phyloP scores from a whole-genome alignment of 2,329 filamentous ascomycete species.

The Trichoderma sp. region DNA sequence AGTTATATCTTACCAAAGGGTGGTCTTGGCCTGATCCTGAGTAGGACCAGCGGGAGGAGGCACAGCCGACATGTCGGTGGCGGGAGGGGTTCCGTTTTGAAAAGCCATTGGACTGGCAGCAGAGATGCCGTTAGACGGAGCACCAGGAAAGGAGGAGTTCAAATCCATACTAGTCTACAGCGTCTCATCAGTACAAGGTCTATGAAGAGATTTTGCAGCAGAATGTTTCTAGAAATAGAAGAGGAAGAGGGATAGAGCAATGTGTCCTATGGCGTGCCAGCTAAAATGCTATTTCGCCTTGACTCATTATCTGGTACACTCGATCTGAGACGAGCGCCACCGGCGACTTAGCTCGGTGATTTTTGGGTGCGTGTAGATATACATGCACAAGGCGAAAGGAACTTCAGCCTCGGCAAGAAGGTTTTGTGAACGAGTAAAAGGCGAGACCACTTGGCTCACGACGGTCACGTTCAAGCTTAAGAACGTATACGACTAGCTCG shows the following conservation, averaged over 20 bases:
- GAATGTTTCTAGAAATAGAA: neutral
- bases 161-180: conserved; percentile 36
- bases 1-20: conserved; percentile 51
- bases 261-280: neutral
- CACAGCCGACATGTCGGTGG: conserved; percentile 40
- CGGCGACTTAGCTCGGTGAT: neutral
- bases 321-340: neutral
- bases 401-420: neutral
- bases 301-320: neutral
- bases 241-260: neutral
- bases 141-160: conserved; percentile 35
- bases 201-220: neutral
- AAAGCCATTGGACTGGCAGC: conserved; percentile 39
- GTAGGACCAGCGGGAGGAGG: conserved; percentile 37
- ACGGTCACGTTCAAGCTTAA: neutral
- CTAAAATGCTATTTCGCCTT: neutral
- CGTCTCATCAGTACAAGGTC: neutral
- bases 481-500: neutral
- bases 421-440: neutral
- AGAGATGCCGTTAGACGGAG: conserved; percentile 36
- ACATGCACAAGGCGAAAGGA: neutral
- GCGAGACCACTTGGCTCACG: neutral
- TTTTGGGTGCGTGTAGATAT: neutral
- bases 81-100: conserved; percentile 43
- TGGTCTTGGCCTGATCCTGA: conserved; percentile 57